These are phyloP conservation scores for Triangularia verruculosa DNA, from an alignment of 2,329 filamentous ascomycete species.

Conservation along the genomic window DNA sequence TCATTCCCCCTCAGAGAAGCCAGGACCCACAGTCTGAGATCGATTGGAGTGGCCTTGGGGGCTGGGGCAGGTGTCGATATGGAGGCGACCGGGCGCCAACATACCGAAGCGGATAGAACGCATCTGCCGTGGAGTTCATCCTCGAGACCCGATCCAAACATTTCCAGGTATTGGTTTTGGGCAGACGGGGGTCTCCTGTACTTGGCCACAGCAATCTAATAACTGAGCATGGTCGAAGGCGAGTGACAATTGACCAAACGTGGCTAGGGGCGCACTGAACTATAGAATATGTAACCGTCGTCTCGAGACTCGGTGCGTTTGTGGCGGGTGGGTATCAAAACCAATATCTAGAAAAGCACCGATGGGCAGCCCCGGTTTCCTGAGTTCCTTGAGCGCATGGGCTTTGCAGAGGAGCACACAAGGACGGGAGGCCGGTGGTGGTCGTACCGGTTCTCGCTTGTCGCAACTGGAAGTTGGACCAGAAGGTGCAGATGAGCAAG, in stretches of 20 bases:
- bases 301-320: slow-evolving; percentile 1
- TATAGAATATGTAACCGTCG: not conserved
- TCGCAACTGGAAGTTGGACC: not conserved
- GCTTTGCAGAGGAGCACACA: not conserved
- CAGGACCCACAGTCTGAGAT: not conserved
- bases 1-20: not conserved
- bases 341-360: not conserved
- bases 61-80: slow-evolving; percentile 15
- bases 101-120: slow-evolving; percentile 16
- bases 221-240: not conserved
- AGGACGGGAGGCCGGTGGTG: not conserved
- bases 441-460: not conserved
- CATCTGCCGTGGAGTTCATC: slow-evolving; percentile 16
- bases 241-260: slow-evolving; percentile 8
- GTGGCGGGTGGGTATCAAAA: not conserved
- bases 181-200: not conserved
- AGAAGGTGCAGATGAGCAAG: not conserved
- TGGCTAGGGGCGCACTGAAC: slow-evolving; percentile 5
- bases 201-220: not conserved
- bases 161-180: slow-evolving; percentile 7
- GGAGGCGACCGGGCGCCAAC: slow-evolving; percentile 16
- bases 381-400: not conserved
- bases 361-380: not conserved
- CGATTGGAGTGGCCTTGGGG: slow-evolving; percentile 6
- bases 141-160: slow-evolving; percentile 18